These are phyloP conservation scores for Neoarthrinium moseri DNA, from an alignment of 2,329 filamentous ascomycete species.

Conservation along the genomic window DNA sequence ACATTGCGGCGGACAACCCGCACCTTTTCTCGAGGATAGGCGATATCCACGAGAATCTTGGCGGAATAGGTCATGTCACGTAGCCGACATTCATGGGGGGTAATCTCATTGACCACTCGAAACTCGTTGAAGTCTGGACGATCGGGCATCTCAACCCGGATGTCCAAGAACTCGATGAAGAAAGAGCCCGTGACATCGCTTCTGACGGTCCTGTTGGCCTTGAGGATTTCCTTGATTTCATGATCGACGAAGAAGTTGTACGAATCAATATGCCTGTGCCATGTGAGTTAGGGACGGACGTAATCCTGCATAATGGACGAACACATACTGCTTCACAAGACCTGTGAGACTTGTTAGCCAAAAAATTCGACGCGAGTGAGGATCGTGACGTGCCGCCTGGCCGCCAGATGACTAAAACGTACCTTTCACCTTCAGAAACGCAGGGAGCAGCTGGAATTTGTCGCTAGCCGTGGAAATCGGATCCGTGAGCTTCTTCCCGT, in stretches of 20 bases:
- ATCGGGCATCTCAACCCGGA: slow-evolving; percentile 80
- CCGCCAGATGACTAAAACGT: slow-evolving; percentile 16
- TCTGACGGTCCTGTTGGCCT: slow-evolving; percentile 82
- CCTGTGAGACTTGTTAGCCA: slow-evolving; percentile 35
- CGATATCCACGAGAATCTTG: slow-evolving; percentile 88
- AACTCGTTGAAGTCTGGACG: slow-evolving; percentile 73
- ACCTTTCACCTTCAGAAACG: slow-evolving; percentile 97
- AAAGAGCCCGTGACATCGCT: slow-evolving; percentile 93
- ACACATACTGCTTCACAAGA: slow-evolving; percentile 77
- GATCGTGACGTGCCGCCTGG: slow-evolving; percentile 18
- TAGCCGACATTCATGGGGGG: slow-evolving; percentile 93
- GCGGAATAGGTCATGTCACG: slow-evolving; percentile 98
- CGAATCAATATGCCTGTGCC: slow-evolving; percentile 82
- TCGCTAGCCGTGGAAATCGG: slow-evolving; percentile 69
- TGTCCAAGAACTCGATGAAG: slow-evolving; percentile 90
- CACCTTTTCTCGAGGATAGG: slow-evolving; percentile 80
- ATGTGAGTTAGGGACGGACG: too few relatives aligned
- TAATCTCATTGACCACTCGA: slow-evolving; percentile 72
- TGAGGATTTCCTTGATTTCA: slow-evolving; percentile 94
- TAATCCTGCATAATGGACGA: too few relatives aligned
- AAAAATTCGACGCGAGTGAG: slow-evolving; percentile 10
- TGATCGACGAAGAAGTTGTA: slow-evolving; percentile 98
- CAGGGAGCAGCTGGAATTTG: slow-evolving; percentile 95
- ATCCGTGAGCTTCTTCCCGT: slow-evolving; percentile 66
- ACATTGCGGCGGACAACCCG: slow-evolving; percentile 74